Evolutionary conservation across 345 rosid genomes (phyloP).

Genomic region (Cochlearia excelsa): DNA sequence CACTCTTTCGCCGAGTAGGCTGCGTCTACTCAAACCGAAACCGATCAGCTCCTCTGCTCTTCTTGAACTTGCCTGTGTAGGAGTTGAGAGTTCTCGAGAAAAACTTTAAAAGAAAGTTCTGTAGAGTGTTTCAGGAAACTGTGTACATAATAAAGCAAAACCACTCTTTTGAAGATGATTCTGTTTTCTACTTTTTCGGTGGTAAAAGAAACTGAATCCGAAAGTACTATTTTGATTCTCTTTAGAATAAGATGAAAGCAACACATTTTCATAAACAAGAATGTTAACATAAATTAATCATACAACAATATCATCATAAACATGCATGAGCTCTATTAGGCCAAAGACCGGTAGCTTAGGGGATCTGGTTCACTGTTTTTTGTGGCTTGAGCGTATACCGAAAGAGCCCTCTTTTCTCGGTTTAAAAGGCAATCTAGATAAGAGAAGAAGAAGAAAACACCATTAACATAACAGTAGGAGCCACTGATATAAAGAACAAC

Average conservation of each 20-base stretch:
- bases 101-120: conserved; percentile 3
- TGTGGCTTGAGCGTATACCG: conserved; percentile 41
- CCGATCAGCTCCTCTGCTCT: conserved; percentile 9
- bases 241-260: neutral
- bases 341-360: neutral
- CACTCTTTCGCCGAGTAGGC: conserved; percentile 48
- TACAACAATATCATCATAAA: conserved; percentile 25
- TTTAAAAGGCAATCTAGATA: conserved; percentile 46
- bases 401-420: conserved; percentile 42
- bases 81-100: conserved; percentile 21
- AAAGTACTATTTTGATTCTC: neutral
- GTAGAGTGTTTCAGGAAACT: conserved; percentile 6
- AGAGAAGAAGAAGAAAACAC: conserved; percentile 22
- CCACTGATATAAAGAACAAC: neutral
- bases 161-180: conserved; percentile 15
- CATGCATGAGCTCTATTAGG: neutral
- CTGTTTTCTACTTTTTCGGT: conserved; percentile 11
- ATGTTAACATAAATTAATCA: conserved; percentile 25
- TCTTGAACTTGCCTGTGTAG: conserved; percentile 6
- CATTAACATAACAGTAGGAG: conserved; percentile 12
- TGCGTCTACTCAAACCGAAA: neutral
- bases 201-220: neutral
- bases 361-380: conserved; percentile 23
- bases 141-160: conserved; percentile 9
- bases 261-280: conserved; percentile 17